Evolutionary conservation across 139 green algal genomes (phyloP).

Genomic region (Chlorella sp.): DNA sequence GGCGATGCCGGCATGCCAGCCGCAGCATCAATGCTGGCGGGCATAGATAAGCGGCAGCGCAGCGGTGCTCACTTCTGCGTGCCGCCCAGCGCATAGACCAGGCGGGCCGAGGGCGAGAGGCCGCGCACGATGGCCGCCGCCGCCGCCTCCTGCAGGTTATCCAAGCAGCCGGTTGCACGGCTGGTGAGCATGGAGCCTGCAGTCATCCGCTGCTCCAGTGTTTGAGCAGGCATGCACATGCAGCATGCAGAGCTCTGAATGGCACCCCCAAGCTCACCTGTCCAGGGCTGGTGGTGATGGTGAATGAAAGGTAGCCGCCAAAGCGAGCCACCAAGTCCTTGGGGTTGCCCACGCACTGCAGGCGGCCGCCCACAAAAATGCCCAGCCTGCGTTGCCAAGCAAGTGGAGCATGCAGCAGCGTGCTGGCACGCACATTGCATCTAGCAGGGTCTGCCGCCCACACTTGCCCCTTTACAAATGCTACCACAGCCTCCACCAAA

Average conservation of each 20-base stretch:
- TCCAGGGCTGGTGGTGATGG: conserved; percentile 68
- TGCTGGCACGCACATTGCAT: too few relatives aligned
- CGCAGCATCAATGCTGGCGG: too few relatives aligned
- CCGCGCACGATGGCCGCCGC: conserved; percentile 50
- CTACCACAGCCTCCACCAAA: too few relatives aligned
- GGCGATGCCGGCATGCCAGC: conserved; percentile 43
- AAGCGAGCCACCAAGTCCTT: conserved; percentile 82
- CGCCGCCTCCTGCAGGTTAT: conserved; percentile 52
- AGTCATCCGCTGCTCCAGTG: too few relatives aligned
- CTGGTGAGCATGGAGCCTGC: too few relatives aligned
- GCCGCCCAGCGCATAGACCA: conserved; percentile 76
- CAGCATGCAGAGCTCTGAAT: too few relatives aligned
- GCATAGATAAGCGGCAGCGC: too few relatives aligned
- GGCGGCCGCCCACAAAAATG: conserved; percentile 73
- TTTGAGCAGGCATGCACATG: not conserved
- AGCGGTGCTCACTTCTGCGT: conserved; percentile 71
- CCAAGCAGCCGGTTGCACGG: too few relatives aligned
- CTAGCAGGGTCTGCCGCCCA: too few relatives aligned
- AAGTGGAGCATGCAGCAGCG: too few relatives aligned
- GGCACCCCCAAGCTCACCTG: too few relatives aligned
- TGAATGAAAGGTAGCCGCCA: conserved; percentile 78
- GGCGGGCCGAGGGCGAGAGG: conserved; percentile 52
- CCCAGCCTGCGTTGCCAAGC: conserved; percentile 53
- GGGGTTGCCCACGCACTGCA: conserved; percentile 83
- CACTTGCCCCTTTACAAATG: too few relatives aligned